These are phyloP conservation scores for Phytophthora macrochlamydospora DNA, from an alignment of 352 stramenopile genomes.

Conservation along the genomic window DNA sequence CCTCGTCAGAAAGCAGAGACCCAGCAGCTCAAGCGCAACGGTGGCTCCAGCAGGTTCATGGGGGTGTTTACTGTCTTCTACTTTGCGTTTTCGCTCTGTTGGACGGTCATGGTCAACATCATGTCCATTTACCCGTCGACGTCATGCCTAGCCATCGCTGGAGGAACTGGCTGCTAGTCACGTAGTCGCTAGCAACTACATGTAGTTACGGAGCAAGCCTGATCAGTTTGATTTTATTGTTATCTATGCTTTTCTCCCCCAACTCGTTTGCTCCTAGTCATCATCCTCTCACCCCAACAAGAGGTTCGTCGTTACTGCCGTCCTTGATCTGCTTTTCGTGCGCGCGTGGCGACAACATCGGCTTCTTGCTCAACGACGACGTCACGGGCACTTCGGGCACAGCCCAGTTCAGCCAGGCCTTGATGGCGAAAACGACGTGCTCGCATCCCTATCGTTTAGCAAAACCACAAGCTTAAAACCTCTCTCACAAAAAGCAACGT, in stretches of 20 bases:
- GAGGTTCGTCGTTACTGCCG: neutral
- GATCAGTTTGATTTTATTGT: too few species aligned
- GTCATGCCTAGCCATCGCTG: slow-evolving; percentile 27
- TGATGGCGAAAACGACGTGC: slow-evolving; percentile 64
- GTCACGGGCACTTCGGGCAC: slow-evolving; percentile 38
- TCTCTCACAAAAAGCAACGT: neutral
- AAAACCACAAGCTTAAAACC: neutral
- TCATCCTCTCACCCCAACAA: neutral
- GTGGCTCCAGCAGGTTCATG: slow-evolving; percentile 36
- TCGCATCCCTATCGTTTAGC: slow-evolving; percentile 29
- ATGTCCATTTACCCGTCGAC: slow-evolving; percentile 35
- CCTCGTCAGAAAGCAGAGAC: slow-evolving; percentile 52
- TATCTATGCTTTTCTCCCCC: neutral
- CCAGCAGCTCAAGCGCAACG: slow-evolving; percentile 43
- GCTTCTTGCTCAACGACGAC: slow-evolving; percentile 25
- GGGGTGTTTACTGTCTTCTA: slow-evolving; percentile 40
- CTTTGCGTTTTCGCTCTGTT: slow-evolving; percentile 28
- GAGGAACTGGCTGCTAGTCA: slow-evolving; percentile 23
- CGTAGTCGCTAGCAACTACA: too few species aligned
- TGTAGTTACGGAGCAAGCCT: too few species aligned
- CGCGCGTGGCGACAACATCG: slow-evolving; percentile 13
- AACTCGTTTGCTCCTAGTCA: too few species aligned
- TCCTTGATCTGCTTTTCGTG: neutral
- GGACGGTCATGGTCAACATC: slow-evolving; percentile 37
- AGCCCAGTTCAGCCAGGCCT: slow-evolving; percentile 62